Evolutionary conservation across 2,329 filamentous ascomycete genomes (phyloP).

Genomic region (Neophaeococcomyces mojaviensis): DNA sequence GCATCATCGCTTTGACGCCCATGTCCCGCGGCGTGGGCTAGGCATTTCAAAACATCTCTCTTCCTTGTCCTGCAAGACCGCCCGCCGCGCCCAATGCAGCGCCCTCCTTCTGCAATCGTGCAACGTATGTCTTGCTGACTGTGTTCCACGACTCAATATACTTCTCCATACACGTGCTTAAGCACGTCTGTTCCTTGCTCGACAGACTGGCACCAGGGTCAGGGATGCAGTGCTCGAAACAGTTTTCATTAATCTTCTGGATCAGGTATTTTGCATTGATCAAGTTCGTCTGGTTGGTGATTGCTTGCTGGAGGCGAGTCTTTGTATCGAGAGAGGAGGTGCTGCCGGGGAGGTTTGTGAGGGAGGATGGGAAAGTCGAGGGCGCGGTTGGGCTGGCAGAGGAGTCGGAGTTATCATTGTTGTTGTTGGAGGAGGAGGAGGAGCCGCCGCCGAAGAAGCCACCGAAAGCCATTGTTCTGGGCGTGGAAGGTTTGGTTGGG

Average conservation of each 20-base stretch:
- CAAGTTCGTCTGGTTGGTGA: slow-evolving; percentile 59
- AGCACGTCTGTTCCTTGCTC: slow-evolving; percentile 61
- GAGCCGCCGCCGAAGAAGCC: slow-evolving; percentile 29
- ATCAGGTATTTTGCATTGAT: slow-evolving; percentile 64
- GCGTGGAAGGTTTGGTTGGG: too few species aligned
- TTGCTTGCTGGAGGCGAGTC: slow-evolving; percentile 40
- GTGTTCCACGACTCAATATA: slow-evolving; percentile 76
- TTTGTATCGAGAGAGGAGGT: slow-evolving; percentile 14
- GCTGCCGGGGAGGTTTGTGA: slow-evolving; percentile 10
- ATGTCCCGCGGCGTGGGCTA: neutral
- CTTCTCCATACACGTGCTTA: slow-evolving; percentile 74
- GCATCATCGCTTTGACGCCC: too few species aligned
- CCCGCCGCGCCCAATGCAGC: slow-evolving; percentile 9
- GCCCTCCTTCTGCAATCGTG: slow-evolving; percentile 53
- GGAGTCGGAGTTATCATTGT: slow-evolving; percentile 16
- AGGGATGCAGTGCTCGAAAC: slow-evolving; percentile 69
- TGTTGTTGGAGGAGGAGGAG: slow-evolving; percentile 13
- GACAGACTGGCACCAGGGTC: slow-evolving; percentile 62
- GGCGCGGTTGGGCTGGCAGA: slow-evolving; percentile 9
- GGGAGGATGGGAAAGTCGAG: slow-evolving; percentile 8
- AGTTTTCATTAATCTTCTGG: slow-evolving; percentile 73
- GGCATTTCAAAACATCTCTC: slow-evolving; percentile 1
- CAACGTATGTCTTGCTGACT: slow-evolving; percentile 62
- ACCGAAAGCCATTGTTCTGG: slow-evolving; percentile 25
- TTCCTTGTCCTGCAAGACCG: slow-evolving; percentile 1